Percentiles rank a stretch among this genome's conserved stretches.
phyloP scores from a whole-genome alignment of 495 filamentous ascomycete species.

The Bathelium albidoporum region DNA sequence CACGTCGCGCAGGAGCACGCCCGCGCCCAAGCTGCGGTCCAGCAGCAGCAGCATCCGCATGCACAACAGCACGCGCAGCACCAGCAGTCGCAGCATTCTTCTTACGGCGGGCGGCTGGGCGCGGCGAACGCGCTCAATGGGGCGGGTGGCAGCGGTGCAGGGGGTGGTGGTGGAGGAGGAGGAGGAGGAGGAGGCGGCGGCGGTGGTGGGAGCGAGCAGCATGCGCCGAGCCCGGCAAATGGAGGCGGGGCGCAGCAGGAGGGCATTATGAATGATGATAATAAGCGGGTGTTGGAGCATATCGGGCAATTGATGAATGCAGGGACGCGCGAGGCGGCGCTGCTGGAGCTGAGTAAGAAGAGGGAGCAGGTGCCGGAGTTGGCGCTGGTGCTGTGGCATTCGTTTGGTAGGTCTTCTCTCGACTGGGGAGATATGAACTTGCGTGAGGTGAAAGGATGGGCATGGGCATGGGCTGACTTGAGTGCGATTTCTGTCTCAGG shows the following conservation, averaged over 20 bases:
- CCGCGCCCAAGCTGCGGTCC: background rate
- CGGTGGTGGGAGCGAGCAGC: conserved; percentile 24
- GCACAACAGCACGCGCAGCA: conserved; percentile 45
- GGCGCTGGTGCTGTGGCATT: conserved; percentile 95
- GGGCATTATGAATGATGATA: conserved; percentile 71
- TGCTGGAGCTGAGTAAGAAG: conserved; percentile 98
- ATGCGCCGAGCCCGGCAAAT: background rate
- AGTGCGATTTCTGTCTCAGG: conserved; percentile 47
- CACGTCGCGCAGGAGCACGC: conserved; percentile 29
- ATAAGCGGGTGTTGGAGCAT: conserved; percentile 81
- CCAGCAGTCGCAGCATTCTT: conserved; percentile 58
- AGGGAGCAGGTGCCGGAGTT: conserved; percentile 95
- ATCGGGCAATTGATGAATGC: conserved; percentile 88
- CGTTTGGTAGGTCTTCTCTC: conserved; percentile 89
- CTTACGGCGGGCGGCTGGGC: conserved; percentile 13
- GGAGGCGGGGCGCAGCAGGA: conserved; percentile 26
- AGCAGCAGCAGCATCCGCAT: conserved; percentile 16
- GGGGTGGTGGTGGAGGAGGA: conserved; percentile 29
- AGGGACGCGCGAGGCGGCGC: conserved; percentile 73
- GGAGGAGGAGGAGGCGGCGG: conserved; percentile 26
- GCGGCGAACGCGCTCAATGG: conserved; percentile 27
- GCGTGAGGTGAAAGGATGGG: no score
- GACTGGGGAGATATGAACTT: no score
- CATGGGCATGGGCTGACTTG: no score
- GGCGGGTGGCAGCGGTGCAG: conserved; percentile 38